Base-by-base conservation (phyloP, 306 rosid genomes). In the Cicer arietinum region DNA sequence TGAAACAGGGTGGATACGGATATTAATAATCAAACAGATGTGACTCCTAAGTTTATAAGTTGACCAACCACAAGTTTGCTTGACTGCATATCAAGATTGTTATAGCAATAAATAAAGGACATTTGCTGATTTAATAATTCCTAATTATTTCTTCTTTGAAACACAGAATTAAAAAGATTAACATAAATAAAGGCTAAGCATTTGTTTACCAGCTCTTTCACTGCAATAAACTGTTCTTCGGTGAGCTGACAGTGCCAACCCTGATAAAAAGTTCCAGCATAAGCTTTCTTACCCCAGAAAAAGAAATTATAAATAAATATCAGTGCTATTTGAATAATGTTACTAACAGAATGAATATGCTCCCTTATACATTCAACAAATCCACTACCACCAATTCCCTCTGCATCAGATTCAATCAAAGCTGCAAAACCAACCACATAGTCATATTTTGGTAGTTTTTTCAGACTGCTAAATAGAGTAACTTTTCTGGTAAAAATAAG, bases 311-410 rank as follows among this genome's bases (percentile, higher is more conserved):
- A 77, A 40, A 25, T 25, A 41, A 41, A 67, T 39, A 57, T 77
- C 39, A 59, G 14, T n/a, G 44, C 60, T 77, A 63, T 75, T 47
- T 50, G 69, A 66, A 54, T 71, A 80, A 66, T 78, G 81, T 71
- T 68, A 89, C 96, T 69, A 84, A 93, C 98, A 25, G 98, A 89
- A 88, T 89, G 86, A 78, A 94, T 94, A 77, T 94, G 99, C 88
- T 94, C 99, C 51, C 97, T 88, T 80, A 92, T 94, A 77, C 99
- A 94, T 84, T 94, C 99, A 67, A 94, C 89, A 75, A 94, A 94
- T 57, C 99, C 99, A 78, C 99, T 92, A 35, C 99, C 97, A 7
- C 97, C 99, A 84, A 94, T 94, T 42, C 99, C 99, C 85, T 94
- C 99, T 8, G 99, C 99, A 81, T 94, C 99, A 80, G 97, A 94